Base-by-base conservation (phyloP, 139 green algal genomes). In the Chlorella sp. region DNA sequence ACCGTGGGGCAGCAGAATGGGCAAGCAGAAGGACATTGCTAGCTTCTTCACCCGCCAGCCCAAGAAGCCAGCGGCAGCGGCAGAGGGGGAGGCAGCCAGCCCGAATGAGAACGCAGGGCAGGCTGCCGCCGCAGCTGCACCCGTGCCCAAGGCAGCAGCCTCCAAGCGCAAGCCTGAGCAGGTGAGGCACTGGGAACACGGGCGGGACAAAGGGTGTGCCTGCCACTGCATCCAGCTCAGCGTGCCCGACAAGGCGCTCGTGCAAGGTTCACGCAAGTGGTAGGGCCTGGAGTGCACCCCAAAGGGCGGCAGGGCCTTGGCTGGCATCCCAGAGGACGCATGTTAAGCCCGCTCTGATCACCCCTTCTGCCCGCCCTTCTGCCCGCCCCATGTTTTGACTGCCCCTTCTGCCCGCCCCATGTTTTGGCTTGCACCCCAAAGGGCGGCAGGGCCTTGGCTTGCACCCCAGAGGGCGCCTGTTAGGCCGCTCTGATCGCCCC, bases 31-130 rank as follows among this genome's bases (percentile, higher is more conserved):
- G 11, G 79, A 92, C 85, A 94, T 94, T 32, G 66, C 91, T 30
- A 82, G 40, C 22, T 94, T 94, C 81, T 94, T 94, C 71, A 87
- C 83, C 24, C 87, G 81, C 30, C 88, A 93, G 78, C 83, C 89
- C 71, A 90, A 90, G 66, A 36, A 79, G 26, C 34, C 88, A 0
- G 73, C 76, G 36, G 66, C 57, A 11, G 78, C 81, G 4, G 80
- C n/a, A 16, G 81, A 88, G 21, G 64, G 76, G 0, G 80, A 66
- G 2, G 69, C 85, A 24, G 85, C 85, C 39, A 37, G 85, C 85
- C 71, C 85, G 0, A 83, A 83, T 36, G 85, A 89, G n/a, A 89
- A 89, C 37, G 84, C 71, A 14, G 85, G 4, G 34, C 71, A 69
- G 39, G 32, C 64, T 26, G 53, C 24, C 48, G 48, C 21, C 64